phyloP scores from a whole-genome alignment of 352 stramenopile genomes.

The Plasmopara muralis region DNA sequence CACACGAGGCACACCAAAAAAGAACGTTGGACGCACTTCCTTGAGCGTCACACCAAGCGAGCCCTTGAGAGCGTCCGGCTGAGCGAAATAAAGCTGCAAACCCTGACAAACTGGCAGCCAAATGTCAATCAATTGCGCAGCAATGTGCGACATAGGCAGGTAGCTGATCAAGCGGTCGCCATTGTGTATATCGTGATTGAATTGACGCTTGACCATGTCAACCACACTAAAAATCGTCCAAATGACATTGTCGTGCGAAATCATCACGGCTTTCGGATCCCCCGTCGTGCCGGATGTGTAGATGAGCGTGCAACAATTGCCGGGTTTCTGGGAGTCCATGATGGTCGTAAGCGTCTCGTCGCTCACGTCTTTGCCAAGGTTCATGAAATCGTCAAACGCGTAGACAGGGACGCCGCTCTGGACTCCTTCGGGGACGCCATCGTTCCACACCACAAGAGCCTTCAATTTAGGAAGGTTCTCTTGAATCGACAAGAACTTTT shows the following conservation, averaged over 20 bases:
- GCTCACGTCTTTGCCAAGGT: constrained; percentile 57
- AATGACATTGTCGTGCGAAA: constrained; percentile 92
- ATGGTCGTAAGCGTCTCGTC: constrained; percentile 61
- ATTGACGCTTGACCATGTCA: constrained; percentile 52
- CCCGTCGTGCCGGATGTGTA: constrained; percentile 95
- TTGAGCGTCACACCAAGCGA: constrained; percentile 80
- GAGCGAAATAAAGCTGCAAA: constrained; percentile 79
- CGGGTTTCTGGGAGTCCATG: constrained; percentile 75
- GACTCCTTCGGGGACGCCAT: constrained; percentile 61
- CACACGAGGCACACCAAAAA: constrained; percentile 88
- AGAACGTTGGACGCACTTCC: constrained; percentile 83
- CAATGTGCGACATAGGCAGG: constrained; percentile 87
- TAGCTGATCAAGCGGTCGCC: constrained; percentile 79
- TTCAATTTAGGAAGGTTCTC: constrained; percentile 87
- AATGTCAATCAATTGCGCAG: constrained; percentile 85
- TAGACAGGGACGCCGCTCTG: constrained; percentile 68
- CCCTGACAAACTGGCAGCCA: constrained; percentile 61
- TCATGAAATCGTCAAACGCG: constrained; percentile 71
- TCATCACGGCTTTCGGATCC: constrained; percentile 94
- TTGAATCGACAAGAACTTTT: constrained; percentile 89
- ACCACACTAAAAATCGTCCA: constrained; percentile 75
- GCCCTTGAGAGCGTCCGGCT: constrained; percentile 87
- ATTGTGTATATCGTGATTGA: constrained; percentile 51
- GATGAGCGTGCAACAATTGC: constrained; percentile 88
- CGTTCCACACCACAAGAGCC: constrained; percentile 92